phyloP scores from a whole-genome alignment of 345 rosid genomes.

The Eucalyptus curtisii region DNA sequence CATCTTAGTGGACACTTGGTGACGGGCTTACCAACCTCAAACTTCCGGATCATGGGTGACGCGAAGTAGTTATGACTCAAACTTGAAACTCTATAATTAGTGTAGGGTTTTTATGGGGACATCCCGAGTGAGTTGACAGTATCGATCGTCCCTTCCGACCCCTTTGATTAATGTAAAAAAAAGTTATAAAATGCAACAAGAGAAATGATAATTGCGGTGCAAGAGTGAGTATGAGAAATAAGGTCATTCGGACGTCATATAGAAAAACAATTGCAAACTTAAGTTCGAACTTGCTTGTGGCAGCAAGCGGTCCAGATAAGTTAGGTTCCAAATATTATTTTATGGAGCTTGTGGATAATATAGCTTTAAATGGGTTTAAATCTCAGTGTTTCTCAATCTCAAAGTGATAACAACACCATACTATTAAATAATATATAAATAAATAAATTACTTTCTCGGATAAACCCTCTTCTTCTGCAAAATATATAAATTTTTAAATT shows the following conservation, averaged over 20 bases:
- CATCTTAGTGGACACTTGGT: background rate
- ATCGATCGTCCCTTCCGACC: background rate
- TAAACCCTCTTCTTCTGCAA: background rate
- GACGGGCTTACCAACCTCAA: background rate
- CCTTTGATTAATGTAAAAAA: background rate
- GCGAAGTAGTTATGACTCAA: background rate
- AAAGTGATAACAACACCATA: background rate
- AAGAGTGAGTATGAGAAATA: background rate
- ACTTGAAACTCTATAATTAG: background rate
- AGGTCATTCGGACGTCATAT: background rate
- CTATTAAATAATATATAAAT: background rate
- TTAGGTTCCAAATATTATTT: background rate
- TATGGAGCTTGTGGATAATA: background rate
- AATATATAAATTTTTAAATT: background rate
- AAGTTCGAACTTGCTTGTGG: background rate
- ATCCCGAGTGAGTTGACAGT: background rate
- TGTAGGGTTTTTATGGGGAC: background rate
- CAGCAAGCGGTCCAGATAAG: background rate
- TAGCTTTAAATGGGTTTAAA: background rate
- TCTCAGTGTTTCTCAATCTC: background rate
- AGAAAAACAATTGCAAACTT: background rate
- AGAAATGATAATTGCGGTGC: background rate
- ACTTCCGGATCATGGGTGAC: accelerated
- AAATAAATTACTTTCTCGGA: background rate
- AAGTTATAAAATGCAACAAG: background rate